Conservation (phyloP, 1,139 yeast genomes). For the Kodamaea derodonti region DNA sequence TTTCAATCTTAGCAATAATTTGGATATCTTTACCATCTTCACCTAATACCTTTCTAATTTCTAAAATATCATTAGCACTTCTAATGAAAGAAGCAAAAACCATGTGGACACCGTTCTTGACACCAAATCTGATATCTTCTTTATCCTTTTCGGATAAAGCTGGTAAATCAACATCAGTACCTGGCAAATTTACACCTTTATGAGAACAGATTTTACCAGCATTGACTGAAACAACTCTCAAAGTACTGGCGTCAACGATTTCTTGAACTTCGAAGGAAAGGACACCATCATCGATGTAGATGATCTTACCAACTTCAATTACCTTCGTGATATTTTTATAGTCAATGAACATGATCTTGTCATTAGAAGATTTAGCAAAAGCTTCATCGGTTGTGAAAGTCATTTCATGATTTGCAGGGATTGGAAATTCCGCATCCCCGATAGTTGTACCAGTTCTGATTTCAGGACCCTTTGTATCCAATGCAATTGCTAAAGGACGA, state of each 20-base stretch:
- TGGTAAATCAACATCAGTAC: constrained; percentile 98
- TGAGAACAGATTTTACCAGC: constrained; percentile 94
- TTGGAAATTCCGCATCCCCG: constrained; percentile 75
- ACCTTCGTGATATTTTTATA: constrained; percentile 96
- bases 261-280: constrained; percentile 89
- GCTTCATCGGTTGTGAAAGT: constrained; percentile 86
- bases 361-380: constrained; percentile 69
- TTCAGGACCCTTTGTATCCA: constrained; percentile 99
- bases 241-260: constrained; percentile 70
- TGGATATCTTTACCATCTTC: constrained; percentile 95
- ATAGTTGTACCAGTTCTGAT: constrained; percentile 96
- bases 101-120: constrained; percentile 96
- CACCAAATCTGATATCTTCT: constrained; percentile 89
- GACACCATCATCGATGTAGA: constrained; percentile 97
- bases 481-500: constrained; percentile 96
- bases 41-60: constrained; percentile 91
- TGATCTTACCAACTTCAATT: constrained; percentile 78
- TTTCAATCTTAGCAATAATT: constrained; percentile 95
- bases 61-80: constrained; percentile 82
- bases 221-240: constrained; percentile 85
- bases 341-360: constrained; percentile 81
- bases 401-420: constrained; percentile 85
- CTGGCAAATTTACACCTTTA: constrained; percentile 99
- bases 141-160: constrained; percentile 96
- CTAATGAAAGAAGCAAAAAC: constrained; percentile 97